These are phyloP conservation scores for Coemansia sp. DNA, from an alignment of 192 early-diverging fungal genomes.

Conservation along the genomic window DNA sequence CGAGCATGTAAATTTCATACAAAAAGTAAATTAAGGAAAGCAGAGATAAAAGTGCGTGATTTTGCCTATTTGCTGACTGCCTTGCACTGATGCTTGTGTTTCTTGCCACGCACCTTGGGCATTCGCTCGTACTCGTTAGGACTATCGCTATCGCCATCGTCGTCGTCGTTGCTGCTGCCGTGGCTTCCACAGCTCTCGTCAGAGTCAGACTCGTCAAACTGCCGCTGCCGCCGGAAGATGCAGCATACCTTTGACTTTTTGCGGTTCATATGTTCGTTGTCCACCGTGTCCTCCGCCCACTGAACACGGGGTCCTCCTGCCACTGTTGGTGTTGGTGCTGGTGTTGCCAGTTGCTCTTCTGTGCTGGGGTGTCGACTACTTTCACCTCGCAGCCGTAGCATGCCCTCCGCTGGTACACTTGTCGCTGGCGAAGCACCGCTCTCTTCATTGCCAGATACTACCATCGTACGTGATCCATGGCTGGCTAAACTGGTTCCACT, in stretches of 20 bases:
- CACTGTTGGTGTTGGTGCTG: neutral
- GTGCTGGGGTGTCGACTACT: neutral
- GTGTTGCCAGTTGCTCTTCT: neutral
- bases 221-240: constrained; percentile 45
- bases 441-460: constrained; percentile 1
- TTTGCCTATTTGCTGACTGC: neutral
- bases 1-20: constrained; percentile 8
- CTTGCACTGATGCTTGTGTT: constrained; percentile 5
- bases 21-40: neutral
- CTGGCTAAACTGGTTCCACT: constrained; percentile 16
- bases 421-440: neutral
- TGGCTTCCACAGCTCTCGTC: constrained; percentile 19
- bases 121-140: constrained; percentile 56
- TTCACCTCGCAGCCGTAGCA: constrained; percentile 29
- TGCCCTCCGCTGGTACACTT: neutral
- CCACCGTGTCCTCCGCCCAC: constrained; percentile 51
- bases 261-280: constrained; percentile 48
- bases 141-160: constrained; percentile 12
- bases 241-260: constrained; percentile 59
- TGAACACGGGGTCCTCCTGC: constrained; percentile 11
- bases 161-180: constrained; percentile 10
- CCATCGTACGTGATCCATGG: constrained; percentile 38
- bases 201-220: constrained; percentile 54
- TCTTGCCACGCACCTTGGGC: constrained; percentile 16
- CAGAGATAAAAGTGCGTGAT: neutral